Evolutionary conservation across 2,329 filamentous ascomycete genomes (phyloP).

Genomic region (Penicillium sumatraense): DNA sequence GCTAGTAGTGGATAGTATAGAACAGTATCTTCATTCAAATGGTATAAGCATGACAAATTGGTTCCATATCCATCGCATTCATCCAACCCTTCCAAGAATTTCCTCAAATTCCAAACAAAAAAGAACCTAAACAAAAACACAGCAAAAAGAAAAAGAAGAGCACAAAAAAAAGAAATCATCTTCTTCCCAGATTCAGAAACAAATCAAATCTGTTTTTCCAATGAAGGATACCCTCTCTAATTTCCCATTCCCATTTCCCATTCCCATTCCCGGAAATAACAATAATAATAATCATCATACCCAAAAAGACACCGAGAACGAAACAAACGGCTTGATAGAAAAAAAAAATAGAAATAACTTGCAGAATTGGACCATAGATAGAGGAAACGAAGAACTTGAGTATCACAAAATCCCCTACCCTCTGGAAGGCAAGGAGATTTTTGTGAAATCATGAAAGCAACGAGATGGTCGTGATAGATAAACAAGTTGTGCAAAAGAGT

Average conservation of each 20-base stretch:
- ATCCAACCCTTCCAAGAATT: too few relatives aligned
- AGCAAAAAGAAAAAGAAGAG: constrained; percentile 3
- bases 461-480: background rate
- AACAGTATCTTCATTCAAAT: constrained; percentile 18
- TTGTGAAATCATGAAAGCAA: background rate
- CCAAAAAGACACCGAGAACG: constrained; percentile 21
- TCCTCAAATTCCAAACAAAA: too few relatives aligned
- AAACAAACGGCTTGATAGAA: background rate
- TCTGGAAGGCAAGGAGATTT: too few relatives aligned
- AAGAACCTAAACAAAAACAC: constrained; percentile 7
- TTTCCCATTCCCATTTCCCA: constrained; percentile 25
- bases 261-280: constrained; percentile 27
- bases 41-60: constrained; percentile 23
- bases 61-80: constrained; percentile 15
- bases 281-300: constrained; percentile 21
- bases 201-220: constrained; percentile 36
- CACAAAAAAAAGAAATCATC: constrained; percentile 19
- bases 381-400: background rate
- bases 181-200: constrained; percentile 17
- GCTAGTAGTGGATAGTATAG: background rate
- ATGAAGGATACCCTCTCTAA: constrained; percentile 40
- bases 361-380: background rate
- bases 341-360: background rate
- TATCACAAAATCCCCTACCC: too few relatives aligned
- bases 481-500: too few relatives aligned